Evolutionary conservation across 2,329 filamentous ascomycete species (phyloP).

Genomic region (Capronia epimyces): DNA sequence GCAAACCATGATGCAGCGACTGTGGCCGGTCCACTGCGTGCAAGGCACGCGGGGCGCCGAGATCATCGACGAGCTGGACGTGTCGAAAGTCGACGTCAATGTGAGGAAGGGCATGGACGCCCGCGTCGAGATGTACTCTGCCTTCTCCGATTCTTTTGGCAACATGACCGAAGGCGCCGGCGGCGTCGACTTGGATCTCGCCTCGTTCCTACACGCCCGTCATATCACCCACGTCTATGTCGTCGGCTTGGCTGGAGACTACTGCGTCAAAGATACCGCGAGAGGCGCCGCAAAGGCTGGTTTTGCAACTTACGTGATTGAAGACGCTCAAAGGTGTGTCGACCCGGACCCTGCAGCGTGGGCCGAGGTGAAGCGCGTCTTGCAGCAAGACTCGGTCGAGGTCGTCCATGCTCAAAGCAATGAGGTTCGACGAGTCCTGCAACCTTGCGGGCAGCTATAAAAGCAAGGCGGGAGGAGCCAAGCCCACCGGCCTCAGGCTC

Average conservation of each 20-base stretch:
- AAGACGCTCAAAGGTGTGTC: constrained; percentile 72
- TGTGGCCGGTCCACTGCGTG: constrained; percentile 92
- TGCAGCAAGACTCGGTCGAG: constrained; percentile 17
- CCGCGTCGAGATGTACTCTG: constrained; percentile 87
- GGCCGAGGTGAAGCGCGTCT: constrained; percentile 41
- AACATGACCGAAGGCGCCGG: constrained; percentile 37
- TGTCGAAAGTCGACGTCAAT: constrained; percentile 54
- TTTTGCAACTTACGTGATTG: constrained; percentile 69
- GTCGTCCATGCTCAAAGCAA: constrained; percentile 19
- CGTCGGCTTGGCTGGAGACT: constrained; percentile 81
- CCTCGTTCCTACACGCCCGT: constrained; percentile 49
- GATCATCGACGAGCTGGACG: constrained; percentile 66
- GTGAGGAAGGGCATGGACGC: constrained; percentile 72
- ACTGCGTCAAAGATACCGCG: constrained; percentile 79
- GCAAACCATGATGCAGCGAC: constrained; percentile 55
- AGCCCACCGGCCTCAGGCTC: background rate
- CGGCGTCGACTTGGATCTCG: constrained; percentile 54
- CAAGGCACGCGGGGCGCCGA: constrained; percentile 66
- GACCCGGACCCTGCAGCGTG: constrained; percentile 57
- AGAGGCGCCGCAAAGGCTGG: constrained; percentile 70
- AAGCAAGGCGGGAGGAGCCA: too few species aligned
- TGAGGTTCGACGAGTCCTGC: constrained; percentile 19
- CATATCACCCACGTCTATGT: constrained; percentile 74
- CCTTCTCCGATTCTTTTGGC: constrained; percentile 75
- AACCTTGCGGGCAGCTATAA: background rate